phyloP scores from a whole-genome alignment of 1,284 basidiomycete genomes.

The Apiotrichum brassicae region DNA sequence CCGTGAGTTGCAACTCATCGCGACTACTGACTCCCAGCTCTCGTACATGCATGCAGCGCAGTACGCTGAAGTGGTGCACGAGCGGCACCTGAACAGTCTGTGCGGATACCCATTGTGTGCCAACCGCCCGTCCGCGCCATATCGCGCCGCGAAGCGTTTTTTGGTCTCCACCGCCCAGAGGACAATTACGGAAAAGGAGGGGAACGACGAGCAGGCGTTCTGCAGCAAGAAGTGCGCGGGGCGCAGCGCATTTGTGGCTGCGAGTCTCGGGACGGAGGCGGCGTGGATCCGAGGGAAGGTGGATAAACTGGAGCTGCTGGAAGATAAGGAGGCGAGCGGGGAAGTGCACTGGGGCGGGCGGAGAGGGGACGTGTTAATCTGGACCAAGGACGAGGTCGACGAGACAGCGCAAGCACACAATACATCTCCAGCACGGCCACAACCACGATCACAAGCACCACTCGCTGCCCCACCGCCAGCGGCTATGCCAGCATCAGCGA shows the following conservation, averaged over 20 bases:
- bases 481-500: too few relatives aligned
- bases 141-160: slow-evolving; percentile 21
- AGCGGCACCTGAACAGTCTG: slow-evolving; percentile 35
- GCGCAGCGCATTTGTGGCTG: slow-evolving; percentile 24
- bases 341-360: slow-evolving; percentile 14
- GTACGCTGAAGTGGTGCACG: slow-evolving; percentile 32
- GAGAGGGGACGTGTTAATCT: slow-evolving; percentile 7
- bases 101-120: slow-evolving; percentile 37
- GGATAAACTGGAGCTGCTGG: slow-evolving; percentile 22
- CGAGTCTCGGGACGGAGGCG: slow-evolving; percentile 23
- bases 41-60: slow-evolving; percentile 21
- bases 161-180: slow-evolving; percentile 21
- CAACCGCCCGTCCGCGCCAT: slow-evolving; percentile 24
- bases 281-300: slow-evolving; percentile 25
- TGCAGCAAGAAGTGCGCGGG: slow-evolving; percentile 26
- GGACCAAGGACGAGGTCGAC: slow-evolving; percentile 1
- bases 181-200: slow-evolving; percentile 28
- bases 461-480: too few relatives aligned
- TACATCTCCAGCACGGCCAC: too few relatives aligned
- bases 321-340: slow-evolving; percentile 26
- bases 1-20: slow-evolving; percentile 6
- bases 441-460: too few relatives aligned
- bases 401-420: too few relatives aligned
- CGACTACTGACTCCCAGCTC: slow-evolving; percentile 8
- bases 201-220: slow-evolving; percentile 35